phyloP scores from a whole-genome alignment of 371 early-diverging fungal species.

The Rhizopus stolonifer region DNA sequence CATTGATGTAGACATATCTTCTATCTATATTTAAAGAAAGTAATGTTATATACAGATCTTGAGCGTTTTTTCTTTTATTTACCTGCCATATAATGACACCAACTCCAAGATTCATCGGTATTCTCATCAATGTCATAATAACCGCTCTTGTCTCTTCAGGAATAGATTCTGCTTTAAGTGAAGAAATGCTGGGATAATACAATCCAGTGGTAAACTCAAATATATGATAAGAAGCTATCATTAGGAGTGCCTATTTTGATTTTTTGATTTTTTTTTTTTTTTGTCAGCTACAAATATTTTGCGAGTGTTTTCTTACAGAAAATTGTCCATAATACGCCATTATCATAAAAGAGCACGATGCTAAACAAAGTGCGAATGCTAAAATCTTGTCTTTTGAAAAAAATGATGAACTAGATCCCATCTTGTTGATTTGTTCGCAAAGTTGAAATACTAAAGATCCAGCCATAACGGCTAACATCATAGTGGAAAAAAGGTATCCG shows the following conservation, averaged over 20 bases:
- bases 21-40: slow-evolving; percentile 10
- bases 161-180: slow-evolving; percentile 64
- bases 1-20: slow-evolving; percentile 17
- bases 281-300: neutral
- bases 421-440: slow-evolving; percentile 28
- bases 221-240: slow-evolving; percentile 35
- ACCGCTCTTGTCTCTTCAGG: slow-evolving; percentile 76
- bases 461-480: slow-evolving; percentile 77
- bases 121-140: slow-evolving; percentile 74
- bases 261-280: neutral
- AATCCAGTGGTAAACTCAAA: slow-evolving; percentile 78
- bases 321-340: slow-evolving; percentile 33
- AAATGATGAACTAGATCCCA: slow-evolving; percentile 3
- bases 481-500: slow-evolving; percentile 67
- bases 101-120: slow-evolving; percentile 80
- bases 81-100: slow-evolving; percentile 65
- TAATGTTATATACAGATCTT: neutral
- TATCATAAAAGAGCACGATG: slow-evolving; percentile 34
- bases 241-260: slow-evolving; percentile 3
- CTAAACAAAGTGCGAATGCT: slow-evolving; percentile 28
- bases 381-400: slow-evolving; percentile 30
- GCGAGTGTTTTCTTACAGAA: slow-evolving; percentile 26
- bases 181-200: slow-evolving; percentile 73
- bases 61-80: slow-evolving; percentile 12
- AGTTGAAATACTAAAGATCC: slow-evolving; percentile 67